Conservation (phyloP, 179 eudicot genomes). For the Nepenthes alata region DNA sequence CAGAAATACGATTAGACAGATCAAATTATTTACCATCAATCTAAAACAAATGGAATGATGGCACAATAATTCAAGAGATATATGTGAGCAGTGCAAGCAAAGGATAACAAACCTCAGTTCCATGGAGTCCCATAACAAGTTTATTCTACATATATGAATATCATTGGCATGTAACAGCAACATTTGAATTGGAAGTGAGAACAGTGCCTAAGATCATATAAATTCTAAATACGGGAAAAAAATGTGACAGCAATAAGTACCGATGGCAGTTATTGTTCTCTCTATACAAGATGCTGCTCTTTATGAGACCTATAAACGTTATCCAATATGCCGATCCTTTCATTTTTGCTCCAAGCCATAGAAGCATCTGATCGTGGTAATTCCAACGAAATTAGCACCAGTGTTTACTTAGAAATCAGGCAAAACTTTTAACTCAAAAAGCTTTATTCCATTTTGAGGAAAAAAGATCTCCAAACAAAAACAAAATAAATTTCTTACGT, state of each 20-base stretch:
- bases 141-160: too few species aligned
- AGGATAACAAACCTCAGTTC: too few species aligned
- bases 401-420: neutral
- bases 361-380: neutral
- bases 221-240: neutral
- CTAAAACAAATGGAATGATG: too few species aligned
- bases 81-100: too few species aligned
- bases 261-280: neutral
- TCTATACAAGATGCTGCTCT: constrained; percentile 8
- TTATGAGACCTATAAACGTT: neutral
- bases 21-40: too few species aligned
- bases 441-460: neutral
- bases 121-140: too few species aligned
- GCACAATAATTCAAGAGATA: too few species aligned
- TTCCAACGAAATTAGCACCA: neutral
- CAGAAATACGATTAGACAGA: too few species aligned
- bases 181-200: too few species aligned
- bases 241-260: neutral
- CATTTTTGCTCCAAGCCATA: neutral
- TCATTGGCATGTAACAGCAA: too few species aligned
- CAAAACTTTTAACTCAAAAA: neutral
- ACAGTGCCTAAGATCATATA: too few species aligned
- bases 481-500: too few species aligned
- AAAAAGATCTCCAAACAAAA: neutral
- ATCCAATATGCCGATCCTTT: neutral